phyloP scores from a whole-genome alignment of 768 basidiomycete genomes.

The Termitomyces sp. region DNA sequence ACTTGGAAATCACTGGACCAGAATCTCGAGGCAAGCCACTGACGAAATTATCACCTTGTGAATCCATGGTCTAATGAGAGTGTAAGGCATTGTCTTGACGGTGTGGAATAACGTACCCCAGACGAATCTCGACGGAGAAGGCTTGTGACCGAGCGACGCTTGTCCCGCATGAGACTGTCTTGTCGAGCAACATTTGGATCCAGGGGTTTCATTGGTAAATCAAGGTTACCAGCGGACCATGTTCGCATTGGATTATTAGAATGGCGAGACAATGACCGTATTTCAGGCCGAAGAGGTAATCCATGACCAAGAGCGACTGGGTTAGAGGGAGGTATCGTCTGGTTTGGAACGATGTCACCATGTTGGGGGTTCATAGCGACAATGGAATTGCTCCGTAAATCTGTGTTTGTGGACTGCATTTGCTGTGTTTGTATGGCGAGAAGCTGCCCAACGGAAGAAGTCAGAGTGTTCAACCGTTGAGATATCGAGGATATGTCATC shows the following conservation, averaged over 20 bases:
- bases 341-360: constrained; percentile 43
- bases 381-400: constrained; percentile 34
- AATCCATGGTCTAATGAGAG: constrained; percentile 42
- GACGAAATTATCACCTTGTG: constrained; percentile 50
- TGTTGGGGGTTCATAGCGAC: constrained; percentile 34
- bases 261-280: constrained; percentile 52
- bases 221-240: constrained; percentile 80
- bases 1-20: constrained; percentile 86
- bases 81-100: constrained; percentile 4
- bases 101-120: constrained; percentile 42
- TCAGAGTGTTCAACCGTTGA: constrained; percentile 72
- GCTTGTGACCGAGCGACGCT: constrained; percentile 69
- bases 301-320: constrained; percentile 49
- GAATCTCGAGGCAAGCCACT: constrained; percentile 54
- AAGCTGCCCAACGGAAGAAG: constrained; percentile 81
- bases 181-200: constrained; percentile 38
- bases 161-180: constrained; percentile 47
- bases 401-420: constrained; percentile 41
- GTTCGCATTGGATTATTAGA: constrained; percentile 73
- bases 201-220: constrained; percentile 58
- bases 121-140: constrained; percentile 71
- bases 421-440: constrained; percentile 77
- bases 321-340: constrained; percentile 37
- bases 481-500: constrained; percentile 77
- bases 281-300: constrained; percentile 58